These are phyloP conservation scores for Mucor piriformis DNA, from an alignment of 371 early-diverging fungal species.

Conservation along the genomic window DNA sequence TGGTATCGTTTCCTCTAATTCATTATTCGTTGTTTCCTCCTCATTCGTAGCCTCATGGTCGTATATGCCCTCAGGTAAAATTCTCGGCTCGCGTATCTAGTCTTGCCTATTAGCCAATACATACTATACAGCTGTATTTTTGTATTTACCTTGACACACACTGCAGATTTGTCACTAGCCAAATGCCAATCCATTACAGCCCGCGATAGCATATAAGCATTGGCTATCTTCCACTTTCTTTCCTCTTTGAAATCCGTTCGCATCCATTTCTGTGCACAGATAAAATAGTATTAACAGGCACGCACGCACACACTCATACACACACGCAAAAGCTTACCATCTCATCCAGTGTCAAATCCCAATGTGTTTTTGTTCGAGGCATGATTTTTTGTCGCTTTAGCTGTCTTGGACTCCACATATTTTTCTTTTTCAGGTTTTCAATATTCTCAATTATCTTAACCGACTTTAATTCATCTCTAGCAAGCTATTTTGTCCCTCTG, in stretches of 20 bases:
- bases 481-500: conserved; percentile 67
- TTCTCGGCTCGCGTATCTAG: neutral
- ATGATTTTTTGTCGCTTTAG: conserved; percentile 72
- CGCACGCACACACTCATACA: too few species aligned
- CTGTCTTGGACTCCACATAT: conserved; percentile 85
- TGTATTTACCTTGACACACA: conserved; percentile 65
- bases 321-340: too few species aligned
- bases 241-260: conserved; percentile 87
- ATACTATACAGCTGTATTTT: too few species aligned
- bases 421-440: conserved; percentile 77
- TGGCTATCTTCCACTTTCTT: conserved; percentile 82
- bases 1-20: neutral
- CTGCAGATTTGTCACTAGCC: conserved; percentile 66
- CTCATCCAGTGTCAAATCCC: conserved; percentile 89
- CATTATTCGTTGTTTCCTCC: neutral
- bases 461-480: conserved; percentile 82
- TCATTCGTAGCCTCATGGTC: neutral
- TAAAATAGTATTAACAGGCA: neutral
- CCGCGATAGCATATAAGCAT: conserved; percentile 67
- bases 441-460: conserved; percentile 75
- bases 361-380: conserved; percentile 79
- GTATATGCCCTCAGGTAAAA: conserved; percentile 22
- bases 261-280: conserved; percentile 72
- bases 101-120: too few species aligned
- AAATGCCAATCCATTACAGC: conserved; percentile 87